Evolutionary conservation across 2,329 filamentous ascomycete species (phyloP), one percentile per base, ranked within the genome.

Genomic region (Fusarium albidum): DNA sequence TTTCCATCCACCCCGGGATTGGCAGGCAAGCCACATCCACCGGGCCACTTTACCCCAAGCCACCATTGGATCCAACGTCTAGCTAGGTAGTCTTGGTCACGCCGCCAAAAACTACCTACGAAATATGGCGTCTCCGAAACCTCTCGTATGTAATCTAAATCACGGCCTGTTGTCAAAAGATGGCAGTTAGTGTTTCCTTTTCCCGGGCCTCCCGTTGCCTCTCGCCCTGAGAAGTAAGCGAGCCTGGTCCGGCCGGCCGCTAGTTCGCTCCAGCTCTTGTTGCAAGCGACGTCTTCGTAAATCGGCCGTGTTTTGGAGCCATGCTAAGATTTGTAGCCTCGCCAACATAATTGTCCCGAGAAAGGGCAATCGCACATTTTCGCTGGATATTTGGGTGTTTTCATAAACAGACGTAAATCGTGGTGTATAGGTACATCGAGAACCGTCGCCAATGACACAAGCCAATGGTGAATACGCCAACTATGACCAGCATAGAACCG

Each of bases 401-500:
- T 59, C 34, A 51, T 46, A n/a, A 57, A 40, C 33, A 63, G 51
- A 59, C 55, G 38, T 63, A 40, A 63, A 49, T 44, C 52, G 34
- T 62, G 44, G 28, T 31, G 33, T 57, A 46, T 52, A 62, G 46
- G 52, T 61, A 43, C 43, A 62, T 52, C 55, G 43, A 40, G 40
- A 59, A 43, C 29, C 43, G 26, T 28, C 39, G 34, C 49, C 34
- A 34, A 49, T 55, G 45, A 59, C 37, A 31, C 45, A 28, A 52
- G 33, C 38, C 43, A 25, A 27, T 55, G 34, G 43, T 48, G 37
- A 59, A 54, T 49, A 51, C 52, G 45, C 44, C 60, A 49, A 49
- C 46, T 53, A 65, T 65, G 57, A 41, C 54, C 60, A 59, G 60
- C 63, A 64, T 63, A 64, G 52, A 54, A 42, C 58, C 60, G 40